Base-by-base conservation (phyloP, 768 basidiomycete species). In the Mycena pura region DNA sequence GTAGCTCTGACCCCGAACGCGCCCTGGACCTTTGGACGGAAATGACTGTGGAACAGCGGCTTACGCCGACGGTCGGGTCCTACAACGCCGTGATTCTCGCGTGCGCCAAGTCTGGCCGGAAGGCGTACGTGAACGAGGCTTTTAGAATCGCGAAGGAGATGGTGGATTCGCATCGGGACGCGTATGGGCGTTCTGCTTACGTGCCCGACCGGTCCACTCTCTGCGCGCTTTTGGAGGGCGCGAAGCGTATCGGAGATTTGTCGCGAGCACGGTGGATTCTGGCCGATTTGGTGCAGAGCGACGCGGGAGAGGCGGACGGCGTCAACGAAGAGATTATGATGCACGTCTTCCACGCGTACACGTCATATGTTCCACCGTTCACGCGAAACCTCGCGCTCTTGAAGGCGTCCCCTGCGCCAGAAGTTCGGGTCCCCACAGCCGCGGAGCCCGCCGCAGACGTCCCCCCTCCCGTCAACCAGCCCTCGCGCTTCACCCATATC, bases 1-100 rank as follows among this genome's bases (percentile, higher is more conserved):
- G 77, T 34, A 67, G 76, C n/a, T 86, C 91, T 1, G 90, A 96
- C 65, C 93, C 95, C 0, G 94, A 97, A 70, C 88, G 92, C 40
- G 97, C 96, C 0, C 79, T 96, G 58, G 97, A 99, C 71, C 80
- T 99, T 0, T 97, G 92, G 86, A 87, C 84, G 24, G 96, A 99
- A 73, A 95, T 99, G 94, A 92, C 90, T 2, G 74, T 84, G 1
- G 92, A 94, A 68, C 82, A 83, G 28, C 65, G 78, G 3, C 74
- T 95, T 14, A 62, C 74, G 11, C 94, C 96, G 0, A 87, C 86
- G 0, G 78, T 79, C 1, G 84, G 79, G 5, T 82, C 93, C 3
- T 99, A 93, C 71, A 89, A 88, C 62, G 94, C 94, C 0, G 75
- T 92, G 56, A 95, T 98, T 68, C 81, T 87, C 10, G 91, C 92